Base-by-base conservation (phyloP, 1,139 yeast genomes). In the Geotrichum klebahnii region DNA sequence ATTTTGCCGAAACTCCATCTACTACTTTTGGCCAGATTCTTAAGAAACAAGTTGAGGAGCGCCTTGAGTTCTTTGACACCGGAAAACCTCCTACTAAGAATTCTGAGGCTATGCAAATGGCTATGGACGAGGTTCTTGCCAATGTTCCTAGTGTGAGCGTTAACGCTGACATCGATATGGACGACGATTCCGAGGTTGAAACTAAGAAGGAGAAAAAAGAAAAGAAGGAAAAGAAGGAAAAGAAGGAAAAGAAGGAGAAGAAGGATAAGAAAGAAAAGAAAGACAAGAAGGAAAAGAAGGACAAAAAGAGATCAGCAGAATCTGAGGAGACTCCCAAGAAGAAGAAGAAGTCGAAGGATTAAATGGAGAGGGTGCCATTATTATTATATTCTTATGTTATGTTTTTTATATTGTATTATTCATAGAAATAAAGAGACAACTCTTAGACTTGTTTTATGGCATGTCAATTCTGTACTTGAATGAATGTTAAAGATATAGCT, bases 51-150 rank as follows among this genome's bases (percentile, higher is more conserved):
- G 97, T 92, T 61, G 98, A 92, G 75, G 97, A 94, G 72, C 87
- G 98, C 75, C 80, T 94, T 65, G 85, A 81, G 71, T 92, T 92
- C 68, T 94, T 89, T 77, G 96, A 87, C 68, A 84, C 96, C 54
- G 98, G 98, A 67, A 84, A 86, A 64, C 82, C 97, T 52, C 96
- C 98, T 66, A 86, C 89, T 82, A 92, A 92, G 78, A 92, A 92
- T 70, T 73, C 92, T 41, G 95, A 88, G 62, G 98, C 98, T 59
- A 86, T 92, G 74, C 80, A 84, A 67, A 87, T 84, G 71, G 97
- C 96, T 56, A 78, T 89, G 72, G 82, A 84, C 54, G 77, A 84
- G 65, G 71, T 70, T 5, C 64, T 70, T 14, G 65, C 66, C 39
- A 72, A 72, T 55, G 83, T 81, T 52, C 56, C 63, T 39, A 72